phyloP scores from a whole-genome alignment of 768 basidiomycete genomes.

The Termitomyces heimii region DNA sequence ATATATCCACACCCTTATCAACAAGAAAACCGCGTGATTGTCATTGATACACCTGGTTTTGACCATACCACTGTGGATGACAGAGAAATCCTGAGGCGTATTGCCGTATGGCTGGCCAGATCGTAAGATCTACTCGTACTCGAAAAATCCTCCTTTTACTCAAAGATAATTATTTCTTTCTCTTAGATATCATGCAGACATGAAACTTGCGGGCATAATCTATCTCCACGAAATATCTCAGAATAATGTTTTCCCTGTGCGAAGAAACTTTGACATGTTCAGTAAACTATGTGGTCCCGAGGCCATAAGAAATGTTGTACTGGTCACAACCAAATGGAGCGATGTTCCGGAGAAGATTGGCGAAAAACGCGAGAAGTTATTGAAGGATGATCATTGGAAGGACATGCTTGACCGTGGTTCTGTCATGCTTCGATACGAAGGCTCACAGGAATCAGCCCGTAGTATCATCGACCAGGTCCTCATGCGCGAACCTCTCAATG shows the following conservation, averaged over 20 bases:
- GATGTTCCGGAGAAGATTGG: conserved; percentile 18
- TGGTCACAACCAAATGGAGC: conserved; percentile 47
- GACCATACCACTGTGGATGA: conserved; percentile 17
- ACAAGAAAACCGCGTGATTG: conserved; percentile 7
- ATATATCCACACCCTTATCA: conserved; percentile 10
- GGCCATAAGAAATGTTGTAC: conserved; percentile 38
- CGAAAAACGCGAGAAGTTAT: conserved; percentile 7
- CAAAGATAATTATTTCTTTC: not conserved
- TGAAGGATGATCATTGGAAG: conserved; percentile 11
- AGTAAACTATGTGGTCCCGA: conserved; percentile 40
- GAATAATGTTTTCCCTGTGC: conserved; percentile 31
- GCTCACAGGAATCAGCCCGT: conserved; percentile 6
- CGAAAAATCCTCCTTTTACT: not conserved
- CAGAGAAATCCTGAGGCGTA: conserved; percentile 13
- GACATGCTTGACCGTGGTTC: conserved; percentile 9
- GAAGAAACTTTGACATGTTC: conserved; percentile 41
- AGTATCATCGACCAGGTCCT: conserved; percentile 6
- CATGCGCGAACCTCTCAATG: conserved; percentile 5
- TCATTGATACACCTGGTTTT: conserved; percentile 19
- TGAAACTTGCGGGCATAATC: conserved; percentile 22
- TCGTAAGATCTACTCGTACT: conserved; percentile 4
- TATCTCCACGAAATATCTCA: conserved; percentile 27
- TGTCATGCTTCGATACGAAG: conserved; percentile 6
- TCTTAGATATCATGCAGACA: conserved; percentile 17
- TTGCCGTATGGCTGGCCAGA: conserved; percentile 15